A percentile compares a stretch with the other conserved stretches of the same genome.
Evolutionary conservation across 1,139 yeast species (phyloP).

Genomic region (Candida neerlandica): DNA sequence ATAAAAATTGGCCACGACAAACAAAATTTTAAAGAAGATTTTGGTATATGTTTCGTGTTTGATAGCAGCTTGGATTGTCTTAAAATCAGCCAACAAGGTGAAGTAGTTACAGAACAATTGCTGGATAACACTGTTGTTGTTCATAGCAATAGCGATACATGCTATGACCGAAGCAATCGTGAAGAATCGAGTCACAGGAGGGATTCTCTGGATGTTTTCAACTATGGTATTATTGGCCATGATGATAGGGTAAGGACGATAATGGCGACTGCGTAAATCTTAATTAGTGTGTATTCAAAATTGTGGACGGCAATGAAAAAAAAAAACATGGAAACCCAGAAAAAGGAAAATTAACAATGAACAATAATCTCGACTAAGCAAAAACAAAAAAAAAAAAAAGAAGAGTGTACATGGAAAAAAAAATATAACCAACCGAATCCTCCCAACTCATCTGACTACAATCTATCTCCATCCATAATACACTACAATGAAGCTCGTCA

Average conservation of each 20-base stretch:
- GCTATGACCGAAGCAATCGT: slow-evolving; percentile 38
- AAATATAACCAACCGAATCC: neutral
- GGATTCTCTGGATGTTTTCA: slow-evolving; percentile 37
- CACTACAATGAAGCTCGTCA: slow-evolving; percentile 45
- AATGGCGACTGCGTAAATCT: too few relatives aligned
- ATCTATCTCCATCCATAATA: neutral
- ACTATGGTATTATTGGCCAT: slow-evolving; percentile 23
- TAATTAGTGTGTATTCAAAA: too few relatives aligned
- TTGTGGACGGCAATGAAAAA: too few relatives aligned
- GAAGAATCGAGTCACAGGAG: slow-evolving; percentile 52
- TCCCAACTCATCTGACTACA: neutral
- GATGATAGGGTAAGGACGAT: neutral
- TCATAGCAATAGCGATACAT: slow-evolving; percentile 23
- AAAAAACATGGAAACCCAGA: slow-evolving; percentile 2
- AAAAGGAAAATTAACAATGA: neutral
- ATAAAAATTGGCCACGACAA: slow-evolving; percentile 36
- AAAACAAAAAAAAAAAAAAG: slow-evolving; percentile 3
- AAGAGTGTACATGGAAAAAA: neutral
- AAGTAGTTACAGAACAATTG: slow-evolving; percentile 10
- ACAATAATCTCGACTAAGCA: too few relatives aligned
- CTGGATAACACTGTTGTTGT: slow-evolving; percentile 16
- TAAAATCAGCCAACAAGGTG: neutral
- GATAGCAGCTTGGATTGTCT: neutral
- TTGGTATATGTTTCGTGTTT: slow-evolving; percentile 8
- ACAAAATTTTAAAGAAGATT: slow-evolving; percentile 11